Evolutionary conservation across 192 early-diverging fungal species (phyloP).

Genomic region (Phlyctochytrium planicorne): DNA sequence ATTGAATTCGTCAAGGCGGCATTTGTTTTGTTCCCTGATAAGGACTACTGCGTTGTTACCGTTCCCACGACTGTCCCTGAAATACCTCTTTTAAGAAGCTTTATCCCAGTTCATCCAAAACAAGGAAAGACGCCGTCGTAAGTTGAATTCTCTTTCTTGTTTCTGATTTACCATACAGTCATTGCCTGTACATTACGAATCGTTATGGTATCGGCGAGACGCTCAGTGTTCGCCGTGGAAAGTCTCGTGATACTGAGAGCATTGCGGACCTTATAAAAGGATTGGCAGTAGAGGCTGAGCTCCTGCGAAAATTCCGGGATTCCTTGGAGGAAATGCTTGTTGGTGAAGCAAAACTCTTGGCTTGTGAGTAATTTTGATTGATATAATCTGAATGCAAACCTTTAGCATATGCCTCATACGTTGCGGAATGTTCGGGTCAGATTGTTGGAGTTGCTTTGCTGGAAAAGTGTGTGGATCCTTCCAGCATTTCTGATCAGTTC

Average conservation of each 20-base stretch:
- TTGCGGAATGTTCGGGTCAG: constrained; percentile 32
- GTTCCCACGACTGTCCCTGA: constrained; percentile 39
- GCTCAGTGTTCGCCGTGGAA: constrained; percentile 23
- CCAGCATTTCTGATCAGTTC: constrained; percentile 47
- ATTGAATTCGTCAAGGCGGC: constrained; percentile 44
- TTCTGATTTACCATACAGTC: constrained; percentile 12
- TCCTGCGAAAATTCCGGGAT: constrained; percentile 18
- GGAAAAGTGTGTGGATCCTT: constrained; percentile 23
- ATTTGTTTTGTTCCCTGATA: constrained; percentile 42
- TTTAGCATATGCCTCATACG: constrained; percentile 26
- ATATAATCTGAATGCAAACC: not conserved
- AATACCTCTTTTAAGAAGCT: constrained; percentile 42
- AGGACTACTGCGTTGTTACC: constrained; percentile 53
- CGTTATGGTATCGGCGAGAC: constrained; percentile 32
- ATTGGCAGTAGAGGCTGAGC: constrained; percentile 19
- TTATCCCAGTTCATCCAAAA: constrained; percentile 25
- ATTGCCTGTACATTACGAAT: constrained; percentile 45
- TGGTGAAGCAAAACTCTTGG: constrained; percentile 1
- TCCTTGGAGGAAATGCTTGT: constrained; percentile 10
- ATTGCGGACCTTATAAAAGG: constrained; percentile 26
- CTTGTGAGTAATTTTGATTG: not conserved
- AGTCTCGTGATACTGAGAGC: constrained; percentile 6
- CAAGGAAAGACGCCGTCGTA: constrained; percentile 35
- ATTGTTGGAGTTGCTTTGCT: constrained; percentile 36
- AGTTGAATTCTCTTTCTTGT: not conserved